These are phyloP conservation scores for Dryadomyces sulphureus DNA, from an alignment of 2,329 filamentous ascomycete genomes.

Conservation along the genomic window DNA sequence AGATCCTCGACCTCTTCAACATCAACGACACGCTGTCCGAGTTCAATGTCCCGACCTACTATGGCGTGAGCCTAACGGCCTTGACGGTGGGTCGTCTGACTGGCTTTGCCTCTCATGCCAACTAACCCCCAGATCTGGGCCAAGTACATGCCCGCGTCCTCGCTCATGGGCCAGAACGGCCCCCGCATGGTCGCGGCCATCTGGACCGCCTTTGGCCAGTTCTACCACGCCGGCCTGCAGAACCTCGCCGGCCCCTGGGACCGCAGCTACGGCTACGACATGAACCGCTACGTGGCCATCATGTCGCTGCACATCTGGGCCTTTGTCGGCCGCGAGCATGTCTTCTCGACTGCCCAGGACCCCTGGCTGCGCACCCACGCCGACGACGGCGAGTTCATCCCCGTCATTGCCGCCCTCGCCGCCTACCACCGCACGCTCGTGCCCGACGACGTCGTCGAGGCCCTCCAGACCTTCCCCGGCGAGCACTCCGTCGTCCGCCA, in stretches of 20 bases:
- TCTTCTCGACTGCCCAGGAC: slow-evolving; percentile 4
- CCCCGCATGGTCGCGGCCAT: slow-evolving; percentile 34
- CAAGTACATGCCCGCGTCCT: slow-evolving; percentile 38
- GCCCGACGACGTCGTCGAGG: slow-evolving; percentile 18
- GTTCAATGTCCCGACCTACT: slow-evolving; percentile 49
- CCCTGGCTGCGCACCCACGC: slow-evolving; percentile 35
- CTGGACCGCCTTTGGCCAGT: slow-evolving; percentile 26
- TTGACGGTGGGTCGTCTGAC: slow-evolving; percentile 20
- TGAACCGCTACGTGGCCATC: slow-evolving; percentile 45
- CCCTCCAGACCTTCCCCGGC: slow-evolving; percentile 30
- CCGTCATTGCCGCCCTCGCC: slow-evolving; percentile 29
- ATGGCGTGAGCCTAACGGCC: slow-evolving; percentile 44
- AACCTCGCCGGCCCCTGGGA: slow-evolving; percentile 54
- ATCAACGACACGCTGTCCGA: slow-evolving; percentile 42
- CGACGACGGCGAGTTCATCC: slow-evolving; percentile 42
- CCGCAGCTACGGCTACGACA: slow-evolving; percentile 46
- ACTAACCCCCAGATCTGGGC: slow-evolving; percentile 27
- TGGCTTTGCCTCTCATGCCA: background rate
- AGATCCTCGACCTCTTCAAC: slow-evolving; percentile 42
- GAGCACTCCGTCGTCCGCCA: slow-evolving; percentile 37
- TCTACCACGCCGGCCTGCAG: slow-evolving; percentile 43
- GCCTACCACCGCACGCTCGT: slow-evolving; percentile 1
- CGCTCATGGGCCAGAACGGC: slow-evolving; percentile 36
- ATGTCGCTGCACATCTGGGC: slow-evolving; percentile 45
- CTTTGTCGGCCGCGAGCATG: slow-evolving; percentile 32